Evolutionary conservation across 352 stramenopile species (phyloP).

Genomic region (Globisporangium rhizosaccharum): DNA sequence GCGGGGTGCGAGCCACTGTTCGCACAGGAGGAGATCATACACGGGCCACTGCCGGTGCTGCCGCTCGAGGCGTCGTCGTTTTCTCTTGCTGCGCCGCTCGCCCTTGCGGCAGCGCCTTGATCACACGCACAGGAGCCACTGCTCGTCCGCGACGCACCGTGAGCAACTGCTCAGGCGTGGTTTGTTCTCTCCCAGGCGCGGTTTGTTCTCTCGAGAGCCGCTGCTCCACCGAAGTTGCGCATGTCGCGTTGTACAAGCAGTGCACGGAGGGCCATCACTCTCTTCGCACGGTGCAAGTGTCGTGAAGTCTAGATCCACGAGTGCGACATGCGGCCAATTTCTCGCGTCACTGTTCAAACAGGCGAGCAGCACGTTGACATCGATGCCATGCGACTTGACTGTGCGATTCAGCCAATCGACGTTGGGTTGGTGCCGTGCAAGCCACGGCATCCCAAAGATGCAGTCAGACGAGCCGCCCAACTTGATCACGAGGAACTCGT

Average conservation of each 20-base stretch:
- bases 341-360: not conserved
- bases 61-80: not conserved
- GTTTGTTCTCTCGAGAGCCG: too few species aligned
- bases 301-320: slow-evolving; percentile 16
- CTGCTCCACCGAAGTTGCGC: too few species aligned
- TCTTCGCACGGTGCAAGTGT: not conserved
- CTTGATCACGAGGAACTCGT: slow-evolving; percentile 30
- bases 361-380: slow-evolving; percentile 12
- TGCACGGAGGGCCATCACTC: too few species aligned
- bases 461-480: slow-evolving; percentile 19
- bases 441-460: slow-evolving; percentile 26
- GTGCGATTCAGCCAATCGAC: slow-evolving; percentile 20
- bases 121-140: too few species aligned
- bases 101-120: too few species aligned
- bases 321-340: slow-evolving; percentile 6
- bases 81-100: too few species aligned
- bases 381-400: slow-evolving; percentile 12
- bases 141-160: too few species aligned
- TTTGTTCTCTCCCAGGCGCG: too few species aligned
- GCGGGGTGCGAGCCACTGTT: slow-evolving; percentile 10
- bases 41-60: too few species aligned
- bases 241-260: too few species aligned
- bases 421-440: slow-evolving; percentile 18
- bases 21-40: not conserved
- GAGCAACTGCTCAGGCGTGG: too few species aligned